phyloP scores from a whole-genome alignment of 2,329 filamentous ascomycete genomes.

The Paracamarosporium sp. region DNA sequence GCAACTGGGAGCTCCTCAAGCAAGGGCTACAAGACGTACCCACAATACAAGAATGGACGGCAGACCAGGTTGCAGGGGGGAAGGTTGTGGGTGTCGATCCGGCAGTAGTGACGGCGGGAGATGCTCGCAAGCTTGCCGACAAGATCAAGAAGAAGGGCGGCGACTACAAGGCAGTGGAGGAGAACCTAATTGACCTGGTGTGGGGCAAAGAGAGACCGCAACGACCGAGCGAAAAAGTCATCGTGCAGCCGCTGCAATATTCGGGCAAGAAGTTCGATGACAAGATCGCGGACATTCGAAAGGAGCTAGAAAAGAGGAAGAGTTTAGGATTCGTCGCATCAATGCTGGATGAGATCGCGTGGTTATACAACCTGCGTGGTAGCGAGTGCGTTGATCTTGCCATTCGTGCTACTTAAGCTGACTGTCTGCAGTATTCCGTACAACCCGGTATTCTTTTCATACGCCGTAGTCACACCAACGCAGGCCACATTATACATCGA shows the following conservation, averaged over 20 bases:
- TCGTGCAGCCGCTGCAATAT: conserved; percentile 73
- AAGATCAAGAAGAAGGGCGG: conserved; percentile 89
- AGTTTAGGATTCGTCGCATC: conserved; percentile 87
- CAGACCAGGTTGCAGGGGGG: conserved; percentile 82
- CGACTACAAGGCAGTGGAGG: conserved; percentile 74
- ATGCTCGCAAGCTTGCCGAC: conserved; percentile 78
- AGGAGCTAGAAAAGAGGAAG: conserved; percentile 90
- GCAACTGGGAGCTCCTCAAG: conserved; percentile 90
- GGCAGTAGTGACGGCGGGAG: conserved; percentile 78
- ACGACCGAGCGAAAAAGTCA: conserved; percentile 77
- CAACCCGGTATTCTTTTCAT: conserved; percentile 98
- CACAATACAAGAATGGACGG: conserved; percentile 96
- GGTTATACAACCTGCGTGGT: conserved; percentile 97
- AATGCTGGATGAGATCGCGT: conserved; percentile 95
- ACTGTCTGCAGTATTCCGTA: conserved; percentile 73
- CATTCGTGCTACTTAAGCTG: conserved; percentile 5
- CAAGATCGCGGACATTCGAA: conserved; percentile 87
- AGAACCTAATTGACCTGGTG: conserved; percentile 89
- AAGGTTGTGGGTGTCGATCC: conserved; percentile 93
- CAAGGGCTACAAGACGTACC: conserved; percentile 92
- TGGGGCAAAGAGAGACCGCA: conserved; percentile 79
- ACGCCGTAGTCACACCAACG: conserved; percentile 81
- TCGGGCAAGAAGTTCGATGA: conserved; percentile 81
- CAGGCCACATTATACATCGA: conserved; percentile 85
- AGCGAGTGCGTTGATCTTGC: conserved; percentile 66